Conservation (phyloP, 2,329 filamentous ascomycete genomes). For the Botrytis deweyae region DNA sequence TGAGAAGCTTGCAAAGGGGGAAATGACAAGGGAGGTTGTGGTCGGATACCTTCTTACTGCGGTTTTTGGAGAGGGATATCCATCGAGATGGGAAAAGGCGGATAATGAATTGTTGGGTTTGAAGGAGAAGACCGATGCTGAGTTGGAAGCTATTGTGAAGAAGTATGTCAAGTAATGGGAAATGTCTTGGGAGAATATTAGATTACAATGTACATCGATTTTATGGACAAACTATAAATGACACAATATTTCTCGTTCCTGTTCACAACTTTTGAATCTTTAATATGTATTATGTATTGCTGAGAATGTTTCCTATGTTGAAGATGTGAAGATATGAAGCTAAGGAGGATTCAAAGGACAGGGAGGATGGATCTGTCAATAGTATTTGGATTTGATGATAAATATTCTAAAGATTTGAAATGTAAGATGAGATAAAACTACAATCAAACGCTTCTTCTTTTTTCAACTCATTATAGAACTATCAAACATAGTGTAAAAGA, state of each 20-base stretch:
- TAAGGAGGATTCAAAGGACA: no score
- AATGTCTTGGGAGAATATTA: neutral
- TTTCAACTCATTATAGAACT: neutral
- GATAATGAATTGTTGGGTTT: conserved; percentile 48
- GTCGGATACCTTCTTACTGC: conserved; percentile 39
- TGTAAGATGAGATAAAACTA: neutral
- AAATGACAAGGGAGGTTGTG: conserved; percentile 39
- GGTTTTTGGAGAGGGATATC: conserved; percentile 40
- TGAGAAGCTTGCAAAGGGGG: conserved; percentile 31
- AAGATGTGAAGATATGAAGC: no score
- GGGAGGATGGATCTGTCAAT: no score
- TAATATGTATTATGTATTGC: no score
- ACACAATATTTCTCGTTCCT: neutral
- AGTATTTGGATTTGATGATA: no score
- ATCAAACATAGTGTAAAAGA: no score
- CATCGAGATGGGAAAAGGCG: conserved; percentile 40
- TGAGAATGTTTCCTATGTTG: no score
- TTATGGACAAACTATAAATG: neutral
- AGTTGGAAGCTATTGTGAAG: conserved; percentile 41
- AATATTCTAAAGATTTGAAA: no score
- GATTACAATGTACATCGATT: neutral
- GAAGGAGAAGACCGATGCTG: conserved; percentile 41
- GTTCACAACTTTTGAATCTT: neutral
- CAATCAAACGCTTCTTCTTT: neutral
- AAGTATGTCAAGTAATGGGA: neutral